phyloP scores from a whole-genome alignment of 2,329 filamentous ascomycete genomes.

The Ophiocordyceps polyrhachis-furcata region DNA sequence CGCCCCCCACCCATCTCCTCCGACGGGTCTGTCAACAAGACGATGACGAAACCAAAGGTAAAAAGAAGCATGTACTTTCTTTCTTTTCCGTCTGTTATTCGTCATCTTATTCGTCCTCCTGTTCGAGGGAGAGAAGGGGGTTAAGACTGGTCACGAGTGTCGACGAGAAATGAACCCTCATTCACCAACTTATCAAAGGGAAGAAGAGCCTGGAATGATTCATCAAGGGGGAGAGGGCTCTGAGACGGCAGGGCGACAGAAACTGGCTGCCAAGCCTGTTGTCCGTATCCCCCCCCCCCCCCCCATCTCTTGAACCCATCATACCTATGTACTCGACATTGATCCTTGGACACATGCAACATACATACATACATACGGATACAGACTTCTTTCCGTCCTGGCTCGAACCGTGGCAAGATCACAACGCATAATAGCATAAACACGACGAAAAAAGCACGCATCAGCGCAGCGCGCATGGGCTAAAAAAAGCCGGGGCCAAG shows the following conservation, averaged over 20 bases:
- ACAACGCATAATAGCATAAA: background rate
- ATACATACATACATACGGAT: background rate
- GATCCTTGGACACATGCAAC: background rate
- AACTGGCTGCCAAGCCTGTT: background rate
- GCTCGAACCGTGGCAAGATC: background rate
- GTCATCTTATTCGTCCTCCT: no score
- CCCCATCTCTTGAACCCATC: no score
- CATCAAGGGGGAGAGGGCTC: background rate
- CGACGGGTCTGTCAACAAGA: slow-evolving; percentile 6
- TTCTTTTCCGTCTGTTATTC: background rate
- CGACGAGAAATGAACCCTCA: no score
- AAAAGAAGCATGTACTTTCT: background rate
- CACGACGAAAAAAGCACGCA: background rate
- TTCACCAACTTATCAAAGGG: background rate
- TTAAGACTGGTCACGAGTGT: background rate
- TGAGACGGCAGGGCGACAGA: background rate
- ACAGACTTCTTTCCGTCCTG: background rate
- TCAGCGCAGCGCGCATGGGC: background rate
- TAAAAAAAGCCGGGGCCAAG: background rate
- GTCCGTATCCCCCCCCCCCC: no score
- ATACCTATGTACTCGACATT: no score
- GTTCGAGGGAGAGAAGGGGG: background rate
- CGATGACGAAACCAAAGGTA: slow-evolving; percentile 31
- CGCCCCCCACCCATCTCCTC: slow-evolving; percentile 9
- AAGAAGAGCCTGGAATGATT: background rate